Conservation (phyloP, 2,329 filamentous ascomycete species). For the Fusarium camptoceras region DNA sequence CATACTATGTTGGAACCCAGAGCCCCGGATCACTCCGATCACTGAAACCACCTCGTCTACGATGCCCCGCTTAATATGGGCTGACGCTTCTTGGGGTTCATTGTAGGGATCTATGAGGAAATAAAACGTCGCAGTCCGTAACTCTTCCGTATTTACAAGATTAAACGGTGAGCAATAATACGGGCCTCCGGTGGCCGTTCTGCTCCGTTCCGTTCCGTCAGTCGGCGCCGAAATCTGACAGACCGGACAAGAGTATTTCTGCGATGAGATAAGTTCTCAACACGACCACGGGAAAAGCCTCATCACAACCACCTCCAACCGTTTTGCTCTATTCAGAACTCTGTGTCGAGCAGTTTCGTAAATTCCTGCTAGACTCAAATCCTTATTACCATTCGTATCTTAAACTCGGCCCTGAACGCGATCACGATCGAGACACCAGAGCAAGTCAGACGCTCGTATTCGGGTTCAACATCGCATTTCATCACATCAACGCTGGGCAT, state of each 20-base stretch:
- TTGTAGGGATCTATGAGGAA: slow-evolving; percentile 1
- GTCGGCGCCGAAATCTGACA: slow-evolving; percentile 21
- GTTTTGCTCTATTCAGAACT: not conserved
- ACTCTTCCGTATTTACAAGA: slow-evolving; percentile 43
- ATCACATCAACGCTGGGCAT: not conserved
- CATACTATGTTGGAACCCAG: slow-evolving; percentile 26
- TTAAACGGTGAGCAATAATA: slow-evolving; percentile 14
- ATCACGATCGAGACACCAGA: slow-evolving; percentile 7
- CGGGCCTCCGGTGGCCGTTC: slow-evolving; percentile 5
- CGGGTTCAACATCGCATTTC: not conserved
- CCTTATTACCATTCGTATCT: not conserved
- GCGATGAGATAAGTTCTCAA: not conserved
- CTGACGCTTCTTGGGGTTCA: slow-evolving; percentile 38
- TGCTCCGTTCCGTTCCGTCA: slow-evolving; percentile 11
- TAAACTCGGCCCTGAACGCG: not conserved
- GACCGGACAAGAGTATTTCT: slow-evolving; percentile 17
- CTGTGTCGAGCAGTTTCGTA: not conserved
- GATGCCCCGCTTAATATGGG: slow-evolving; percentile 44
- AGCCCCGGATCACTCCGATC: slow-evolving; percentile 44
- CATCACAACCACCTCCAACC: not conserved
- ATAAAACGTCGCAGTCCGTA: slow-evolving; percentile 13
- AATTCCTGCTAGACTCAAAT: not conserved
- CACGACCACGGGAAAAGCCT: not conserved
- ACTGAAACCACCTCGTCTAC: slow-evolving; percentile 31
- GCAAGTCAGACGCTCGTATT: not conserved